These are phyloP conservation scores for Ampelomyces quisqualis DNA, from an alignment of 2,329 filamentous ascomycete species.

Conservation along the genomic window DNA sequence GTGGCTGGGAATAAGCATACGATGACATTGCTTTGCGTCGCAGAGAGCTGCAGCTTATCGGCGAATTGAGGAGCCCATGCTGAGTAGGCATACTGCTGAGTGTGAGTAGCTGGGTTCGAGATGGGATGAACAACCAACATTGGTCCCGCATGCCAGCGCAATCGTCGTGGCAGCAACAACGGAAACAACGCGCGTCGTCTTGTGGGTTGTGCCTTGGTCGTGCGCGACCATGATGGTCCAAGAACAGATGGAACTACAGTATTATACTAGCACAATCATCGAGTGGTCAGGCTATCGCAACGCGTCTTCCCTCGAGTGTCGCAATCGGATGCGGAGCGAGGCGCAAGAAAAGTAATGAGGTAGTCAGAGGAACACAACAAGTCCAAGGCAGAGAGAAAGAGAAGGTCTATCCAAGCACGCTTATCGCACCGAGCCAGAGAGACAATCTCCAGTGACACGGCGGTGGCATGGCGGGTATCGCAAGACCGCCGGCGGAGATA, in stretches of 20 bases:
- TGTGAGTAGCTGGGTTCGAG: conserved; percentile 24
- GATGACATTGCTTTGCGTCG: conserved; percentile 92
- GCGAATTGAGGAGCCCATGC: conserved; percentile 97
- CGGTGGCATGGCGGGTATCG: conserved; percentile 2
- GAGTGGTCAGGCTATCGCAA: conserved; percentile 11
- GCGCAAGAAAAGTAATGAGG: neutral
- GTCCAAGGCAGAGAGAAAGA: neutral
- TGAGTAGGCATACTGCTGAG: conserved; percentile 85
- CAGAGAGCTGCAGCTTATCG: conserved; percentile 77
- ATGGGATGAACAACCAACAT: conserved; percentile 58
- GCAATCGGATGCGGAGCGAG: conserved; percentile 6
- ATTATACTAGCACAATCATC: conserved; percentile 24
- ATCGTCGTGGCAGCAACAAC: conserved; percentile 83
- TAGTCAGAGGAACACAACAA: neutral
- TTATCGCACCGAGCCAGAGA: conserved; percentile 1
- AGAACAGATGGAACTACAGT: conserved; percentile 13
- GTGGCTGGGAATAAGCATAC: conserved; percentile 50
- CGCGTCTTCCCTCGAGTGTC: conserved; percentile 6
- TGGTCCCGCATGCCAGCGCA: conserved; percentile 87
- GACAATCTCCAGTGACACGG: conserved; percentile 2
- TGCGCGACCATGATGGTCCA: conserved; percentile 26
- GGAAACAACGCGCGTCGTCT: conserved; percentile 72
- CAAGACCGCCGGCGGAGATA: conserved; percentile 21
- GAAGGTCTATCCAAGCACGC: neutral
- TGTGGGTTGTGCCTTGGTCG: conserved; percentile 47